Conservation (phyloP, 805 yeast species). For the Candida morakotiae region DNA sequence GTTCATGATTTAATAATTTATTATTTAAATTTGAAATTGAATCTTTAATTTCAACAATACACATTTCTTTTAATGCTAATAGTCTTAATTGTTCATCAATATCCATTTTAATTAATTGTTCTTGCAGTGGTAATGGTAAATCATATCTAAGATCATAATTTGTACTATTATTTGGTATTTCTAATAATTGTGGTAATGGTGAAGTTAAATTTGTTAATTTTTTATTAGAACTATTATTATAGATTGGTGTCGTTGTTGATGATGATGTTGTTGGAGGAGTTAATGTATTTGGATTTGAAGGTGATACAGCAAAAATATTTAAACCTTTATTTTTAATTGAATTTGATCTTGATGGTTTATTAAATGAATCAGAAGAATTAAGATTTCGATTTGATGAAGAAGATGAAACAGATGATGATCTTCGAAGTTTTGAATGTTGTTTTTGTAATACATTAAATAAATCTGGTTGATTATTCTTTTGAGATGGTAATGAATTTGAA, state of each 20-base stretch:
- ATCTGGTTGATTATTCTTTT: background rate
- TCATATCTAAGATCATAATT: constrained; percentile 23
- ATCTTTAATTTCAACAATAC: constrained; percentile 59
- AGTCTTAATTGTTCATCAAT: constrained; percentile 54
- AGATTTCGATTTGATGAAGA: background rate
- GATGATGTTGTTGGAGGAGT: constrained; percentile 1
- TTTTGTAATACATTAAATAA: constrained; percentile 3
- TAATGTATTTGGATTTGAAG: constrained; percentile 10
- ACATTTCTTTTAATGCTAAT: constrained; percentile 67
- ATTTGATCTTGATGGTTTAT: background rate
- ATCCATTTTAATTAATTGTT: constrained; percentile 26
- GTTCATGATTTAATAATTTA: constrained; percentile 38
- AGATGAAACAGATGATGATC: constrained; percentile 5
- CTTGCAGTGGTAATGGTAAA: constrained; percentile 27
- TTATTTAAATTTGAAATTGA: constrained; percentile 41
- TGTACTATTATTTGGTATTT: background rate
- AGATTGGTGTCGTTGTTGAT: background rate
- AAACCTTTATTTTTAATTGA: constrained; percentile 26
- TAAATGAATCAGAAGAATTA: no score
- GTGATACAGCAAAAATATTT: constrained; percentile 28
- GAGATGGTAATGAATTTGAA: background rate
- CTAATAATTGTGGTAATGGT: constrained; percentile 2
- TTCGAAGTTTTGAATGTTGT: constrained; percentile 2
- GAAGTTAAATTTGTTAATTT: constrained; percentile 2
- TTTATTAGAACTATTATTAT: background rate